Base-by-base conservation (phyloP, 345 rosid genomes). In the Physaria fendleri region DNA sequence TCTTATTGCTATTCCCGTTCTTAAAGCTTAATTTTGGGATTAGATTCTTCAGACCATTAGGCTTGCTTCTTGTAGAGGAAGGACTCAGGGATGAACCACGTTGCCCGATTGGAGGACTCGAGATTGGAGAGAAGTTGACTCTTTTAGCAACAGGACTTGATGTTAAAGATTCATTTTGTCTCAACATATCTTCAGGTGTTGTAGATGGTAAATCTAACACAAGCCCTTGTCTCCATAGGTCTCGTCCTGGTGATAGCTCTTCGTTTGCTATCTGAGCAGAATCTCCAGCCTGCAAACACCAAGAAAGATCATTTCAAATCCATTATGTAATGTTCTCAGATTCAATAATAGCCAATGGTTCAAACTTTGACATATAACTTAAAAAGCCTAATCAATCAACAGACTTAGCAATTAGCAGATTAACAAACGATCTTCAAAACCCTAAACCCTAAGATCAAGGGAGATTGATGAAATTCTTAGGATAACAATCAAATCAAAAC, bases 1-100 rank as follows among this genome's bases (percentile, higher is more conserved):
- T 73, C 68, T 62, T 32, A 24, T 24, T 47, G 29, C 49, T 73
- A 75, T 82, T 72, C 44, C 81, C 72, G 63, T 47, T 75, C 59
- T 83, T 92, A 68, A 92, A 88, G 66, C 91, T 87, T 23, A 87
- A 34, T 72, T 79, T 87, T 2, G 99, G 95, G 42, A 93, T 79
- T 34, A 87, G 72, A 73, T 60, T 77, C 65, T 74, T 93, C 45
- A 78, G 39, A 63, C 72, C 51, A 25, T 73, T 62, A 55, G 82
- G 56, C 77, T 61, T 89, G 67, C 65, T 68, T 65, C 74, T 81
- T 8, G 89, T 45, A 17, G 81, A 58, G 59, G 18, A 71, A 71
- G 48, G 85, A 64, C 42, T 71, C 71, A 38, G 58, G 59, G 23
- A 58, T 46, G 33, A 21, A 46, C 42, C 68, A 45, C 65, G 62